Evolutionary conservation across 1,139 yeast genomes (phyloP).

Genomic region (Taiozyma sp.): DNA sequence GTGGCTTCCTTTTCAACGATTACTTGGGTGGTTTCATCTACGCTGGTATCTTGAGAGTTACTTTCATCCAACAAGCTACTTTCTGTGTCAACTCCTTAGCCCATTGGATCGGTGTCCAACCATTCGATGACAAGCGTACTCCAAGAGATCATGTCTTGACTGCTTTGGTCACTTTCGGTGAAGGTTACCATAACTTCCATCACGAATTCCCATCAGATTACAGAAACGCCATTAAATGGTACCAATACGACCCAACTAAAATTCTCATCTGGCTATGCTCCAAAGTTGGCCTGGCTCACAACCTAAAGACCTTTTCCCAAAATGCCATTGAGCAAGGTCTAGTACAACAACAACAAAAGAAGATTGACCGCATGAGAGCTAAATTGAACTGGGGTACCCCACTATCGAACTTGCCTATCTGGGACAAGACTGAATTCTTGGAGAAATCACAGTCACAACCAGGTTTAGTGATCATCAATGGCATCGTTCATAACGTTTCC

Average conservation of each 20-base stretch:
- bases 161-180: slow-evolving; percentile 95
- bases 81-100: slow-evolving; percentile 98
- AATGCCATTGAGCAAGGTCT: slow-evolving; percentile 96
- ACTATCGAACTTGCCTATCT: slow-evolving; percentile 79
- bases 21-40: slow-evolving; percentile 90
- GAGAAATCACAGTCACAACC: slow-evolving; percentile 52
- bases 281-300: slow-evolving; percentile 81
- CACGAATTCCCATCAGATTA: slow-evolving; percentile 99
- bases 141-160: slow-evolving; percentile 96
- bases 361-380: slow-evolving; percentile 75
- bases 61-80: slow-evolving; percentile 92
- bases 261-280: slow-evolving; percentile 65
- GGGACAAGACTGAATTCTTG: slow-evolving; percentile 83
- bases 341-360: slow-evolving; percentile 95
- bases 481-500: slow-evolving; percentile 91
- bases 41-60: slow-evolving; percentile 83
- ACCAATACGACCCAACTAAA: slow-evolving; percentile 98
- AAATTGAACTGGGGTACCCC: slow-evolving; percentile 92
- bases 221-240: slow-evolving; percentile 97
- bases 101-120: slow-evolving; percentile 97
- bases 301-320: slow-evolving; percentile 89
- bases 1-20: slow-evolving; percentile 85
- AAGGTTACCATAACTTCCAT: slow-evolving; percentile 98
- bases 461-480: slow-evolving; percentile 78
- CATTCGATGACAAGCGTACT: slow-evolving; percentile 95